Evolutionary conservation across 2,329 filamentous ascomycete genomes (phyloP).

Genomic region (Erysiphe neolycopersici): DNA sequence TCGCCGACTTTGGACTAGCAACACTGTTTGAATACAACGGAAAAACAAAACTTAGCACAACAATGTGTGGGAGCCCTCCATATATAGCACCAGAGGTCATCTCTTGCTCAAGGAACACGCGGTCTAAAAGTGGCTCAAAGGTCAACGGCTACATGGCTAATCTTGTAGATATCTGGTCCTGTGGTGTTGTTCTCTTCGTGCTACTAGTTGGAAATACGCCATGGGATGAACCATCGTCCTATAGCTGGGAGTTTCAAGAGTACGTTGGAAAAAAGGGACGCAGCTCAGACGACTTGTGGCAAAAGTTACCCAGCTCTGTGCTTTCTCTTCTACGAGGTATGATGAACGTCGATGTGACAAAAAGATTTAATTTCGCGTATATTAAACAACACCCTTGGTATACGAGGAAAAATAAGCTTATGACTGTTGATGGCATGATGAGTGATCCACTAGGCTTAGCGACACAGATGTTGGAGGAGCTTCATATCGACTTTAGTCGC

Average conservation of each 20-base stretch:
- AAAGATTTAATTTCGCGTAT: constrained; percentile 62
- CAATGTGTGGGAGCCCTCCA: constrained; percentile 82
- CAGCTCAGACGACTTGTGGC: constrained; percentile 67
- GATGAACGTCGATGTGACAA: constrained; percentile 53
- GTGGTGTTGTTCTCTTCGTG: constrained; percentile 92
- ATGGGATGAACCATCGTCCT: constrained; percentile 74
- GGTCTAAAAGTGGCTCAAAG: constrained; percentile 21
- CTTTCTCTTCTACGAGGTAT: constrained; percentile 74
- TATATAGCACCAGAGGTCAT: constrained; percentile 92
- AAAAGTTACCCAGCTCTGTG: constrained; percentile 43
- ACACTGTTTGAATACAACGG: constrained; percentile 83
- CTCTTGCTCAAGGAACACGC: constrained; percentile 18
- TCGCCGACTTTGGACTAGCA: constrained; percentile 90
- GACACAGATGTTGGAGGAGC: constrained; percentile 79
- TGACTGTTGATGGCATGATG: constrained; percentile 47
- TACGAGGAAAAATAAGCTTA: constrained; percentile 52
- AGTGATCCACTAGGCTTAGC: constrained; percentile 61
- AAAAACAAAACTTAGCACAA: constrained; percentile 53
- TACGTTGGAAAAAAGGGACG: constrained; percentile 58
- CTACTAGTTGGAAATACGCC: constrained; percentile 87
- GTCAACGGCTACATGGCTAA: constrained; percentile 45
- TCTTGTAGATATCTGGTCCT: constrained; percentile 84
- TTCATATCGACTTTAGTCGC: constrained; percentile 67
- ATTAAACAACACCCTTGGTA: constrained; percentile 90
- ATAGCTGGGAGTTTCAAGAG: constrained; percentile 77